A percentile compares a stretch with the other conserved stretches of the same genome.
These are phyloP conservation scores for Lizonia empirigonia DNA, from an alignment of 2,329 filamentous ascomycete genomes.

Conservation along the genomic window DNA sequence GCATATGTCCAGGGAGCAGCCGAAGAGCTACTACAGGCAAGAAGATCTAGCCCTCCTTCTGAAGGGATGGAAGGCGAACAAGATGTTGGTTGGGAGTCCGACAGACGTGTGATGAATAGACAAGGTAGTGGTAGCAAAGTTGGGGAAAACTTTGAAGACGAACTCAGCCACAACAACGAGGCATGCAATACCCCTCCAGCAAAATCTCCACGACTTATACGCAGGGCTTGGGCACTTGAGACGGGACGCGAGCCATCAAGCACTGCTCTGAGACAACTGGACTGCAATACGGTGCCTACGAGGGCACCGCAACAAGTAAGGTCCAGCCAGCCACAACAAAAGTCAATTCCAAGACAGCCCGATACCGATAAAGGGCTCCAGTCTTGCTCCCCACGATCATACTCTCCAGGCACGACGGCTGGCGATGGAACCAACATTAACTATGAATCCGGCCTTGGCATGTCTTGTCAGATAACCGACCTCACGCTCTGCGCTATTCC, in stretches of 20 bases:
- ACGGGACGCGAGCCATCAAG: conserved; percentile 1
- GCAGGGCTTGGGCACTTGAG: not conserved
- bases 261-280: conserved; percentile 4
- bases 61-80: conserved; percentile 3
- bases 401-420: not conserved
- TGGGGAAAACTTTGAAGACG: not conserved
- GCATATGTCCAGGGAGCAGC: conserved; percentile 4
- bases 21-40: conserved; percentile 10
- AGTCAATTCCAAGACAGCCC: not conserved
- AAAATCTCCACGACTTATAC: not conserved
- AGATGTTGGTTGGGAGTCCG: not conserved
- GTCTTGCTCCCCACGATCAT: conserved; percentile 13
- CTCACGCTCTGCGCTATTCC: conserved; percentile 10
- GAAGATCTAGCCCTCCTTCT: conserved; percentile 8
- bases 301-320: conserved; percentile 1
- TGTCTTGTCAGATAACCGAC: conserved; percentile 13
- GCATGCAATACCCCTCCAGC: not conserved
- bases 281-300: conserved; percentile 6
- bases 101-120: not conserved
- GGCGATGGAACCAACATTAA: conserved; percentile 7
- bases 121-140: conserved; percentile 2
- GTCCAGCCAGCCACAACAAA: conserved; percentile 2
- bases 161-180: conserved; percentile 2
- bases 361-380: not conserved
- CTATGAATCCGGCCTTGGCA: conserved; percentile 2